These are phyloP conservation scores for Gloeophyllum trabeum DNA, from an alignment of 768 basidiomycete species.

Conservation along the genomic window DNA sequence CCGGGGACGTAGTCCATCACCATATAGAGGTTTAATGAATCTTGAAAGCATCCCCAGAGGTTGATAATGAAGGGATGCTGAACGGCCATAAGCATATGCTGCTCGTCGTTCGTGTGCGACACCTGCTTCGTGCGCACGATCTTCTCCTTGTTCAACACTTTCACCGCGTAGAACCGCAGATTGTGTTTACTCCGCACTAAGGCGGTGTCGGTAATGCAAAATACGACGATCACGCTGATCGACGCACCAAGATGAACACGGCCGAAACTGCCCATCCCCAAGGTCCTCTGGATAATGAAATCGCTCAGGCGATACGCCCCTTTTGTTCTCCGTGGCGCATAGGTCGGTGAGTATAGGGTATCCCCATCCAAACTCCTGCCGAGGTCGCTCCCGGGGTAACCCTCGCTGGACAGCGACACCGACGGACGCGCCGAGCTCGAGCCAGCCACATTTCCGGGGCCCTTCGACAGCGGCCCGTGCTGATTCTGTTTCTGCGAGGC, in stretches of 20 bases:
- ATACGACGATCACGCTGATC: neutral
- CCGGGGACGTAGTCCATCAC: constrained; percentile 96
- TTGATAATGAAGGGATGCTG: constrained; percentile 94
- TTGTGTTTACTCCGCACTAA: constrained; percentile 88
- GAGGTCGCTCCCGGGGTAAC: no score
- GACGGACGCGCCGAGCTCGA: no score
- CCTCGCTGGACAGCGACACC: no score
- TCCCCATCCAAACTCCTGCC: no score
- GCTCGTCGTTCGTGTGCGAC: constrained; percentile 95
- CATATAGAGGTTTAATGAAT: constrained; percentile 90
- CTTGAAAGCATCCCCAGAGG: constrained; percentile 94
- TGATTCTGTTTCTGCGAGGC: no score
- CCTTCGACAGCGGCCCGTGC: no score
- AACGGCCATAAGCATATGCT: constrained; percentile 72
- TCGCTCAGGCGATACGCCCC: constrained; percentile 65
- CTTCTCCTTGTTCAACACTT: constrained; percentile 88
- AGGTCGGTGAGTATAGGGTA: no score
- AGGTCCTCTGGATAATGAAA: constrained; percentile 70
- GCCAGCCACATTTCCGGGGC: no score
- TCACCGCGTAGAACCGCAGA: constrained; percentile 92
- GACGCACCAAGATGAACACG: constrained; percentile 79
- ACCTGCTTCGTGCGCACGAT: constrained; percentile 91
- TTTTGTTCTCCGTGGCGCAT: constrained; percentile 22
- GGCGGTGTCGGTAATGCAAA: neutral
- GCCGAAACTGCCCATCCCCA: constrained; percentile 96